Evolutionary conservation across 2,329 filamentous ascomycete species (phyloP), one percentile per base, ranked within the genome.

Genomic region (Stachybotrys chartarum): DNA sequence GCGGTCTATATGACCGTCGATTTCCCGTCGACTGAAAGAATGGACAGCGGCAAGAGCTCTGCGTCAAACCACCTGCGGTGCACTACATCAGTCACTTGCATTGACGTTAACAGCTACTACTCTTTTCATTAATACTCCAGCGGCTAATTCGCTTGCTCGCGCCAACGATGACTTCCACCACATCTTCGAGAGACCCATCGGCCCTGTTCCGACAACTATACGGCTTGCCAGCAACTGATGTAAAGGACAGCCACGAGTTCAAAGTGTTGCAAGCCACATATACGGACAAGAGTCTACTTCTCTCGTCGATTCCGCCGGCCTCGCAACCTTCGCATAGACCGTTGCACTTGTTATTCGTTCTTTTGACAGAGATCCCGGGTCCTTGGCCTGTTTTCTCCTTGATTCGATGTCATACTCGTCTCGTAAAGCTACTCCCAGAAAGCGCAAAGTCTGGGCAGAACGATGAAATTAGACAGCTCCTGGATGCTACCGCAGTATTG

Each of bases 351-450:
- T 51, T 69, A 5, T 55, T 64, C 49, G 52, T 59, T 4, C 10
- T 66, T 11, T 54, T 70, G 46, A 58, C 57, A 1, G 59, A 68
- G 52, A 44, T 64, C 39, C 57, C 63, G 4, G 65, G 64, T 18
- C 59, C 59, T 17, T 71, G 66, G 67, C 66, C 64, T 4, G 59
- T 61, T 1, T 57, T 68, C 48, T 52, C 62, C 18, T 60, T 71
- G 30, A 64, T 71, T 54, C 67, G 67, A 18, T 70, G 67, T 50
- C 68, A 73, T 54, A 66, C 66, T 5, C 61, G 66, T 42, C 58
- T 75, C 3, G 70, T 66, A 63, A 72, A 68, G 52, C 60, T 66
- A 3, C 58, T 76, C 6, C 72, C 73, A 3, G 70, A 75, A 54
- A 61, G 60, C 12, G 62, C 63, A 30, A 73, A 70, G 53, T 61